These are phyloP conservation scores for Ilyonectria destructans DNA, from an alignment of 2,329 filamentous ascomycete species.

Conservation along the genomic window DNA sequence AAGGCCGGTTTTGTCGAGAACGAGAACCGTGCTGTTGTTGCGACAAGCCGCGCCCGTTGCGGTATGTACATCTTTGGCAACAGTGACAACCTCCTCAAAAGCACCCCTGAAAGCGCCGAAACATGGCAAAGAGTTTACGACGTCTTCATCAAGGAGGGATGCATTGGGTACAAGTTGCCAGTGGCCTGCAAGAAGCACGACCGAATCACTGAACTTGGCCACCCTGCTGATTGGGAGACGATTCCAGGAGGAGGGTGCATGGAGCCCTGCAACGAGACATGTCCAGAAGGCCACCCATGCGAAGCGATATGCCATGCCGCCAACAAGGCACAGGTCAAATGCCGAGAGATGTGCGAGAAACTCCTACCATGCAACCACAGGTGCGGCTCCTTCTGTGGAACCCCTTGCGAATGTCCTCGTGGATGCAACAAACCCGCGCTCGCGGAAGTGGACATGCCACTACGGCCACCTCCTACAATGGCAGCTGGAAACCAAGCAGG, in stretches of 20 bases:
- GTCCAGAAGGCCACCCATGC: slow-evolving; percentile 44
- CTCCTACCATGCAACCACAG: slow-evolving; percentile 40
- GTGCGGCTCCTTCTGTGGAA: slow-evolving; percentile 38
- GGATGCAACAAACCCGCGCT: slow-evolving; percentile 30
- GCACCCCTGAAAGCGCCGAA: slow-evolving; percentile 56
- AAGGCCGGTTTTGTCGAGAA: slow-evolving; percentile 82
- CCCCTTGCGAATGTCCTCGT: slow-evolving; percentile 36
- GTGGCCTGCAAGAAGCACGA: slow-evolving; percentile 76
- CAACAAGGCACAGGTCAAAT: slow-evolving; percentile 45
- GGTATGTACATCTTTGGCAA: slow-evolving; percentile 93
- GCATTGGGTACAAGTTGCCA: slow-evolving; percentile 64
- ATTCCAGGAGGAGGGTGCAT: slow-evolving; percentile 44
- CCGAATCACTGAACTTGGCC: slow-evolving; percentile 65
- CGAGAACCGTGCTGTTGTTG: slow-evolving; percentile 71
- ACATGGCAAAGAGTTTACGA: slow-evolving; percentile 61
- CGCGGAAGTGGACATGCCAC: neutral
- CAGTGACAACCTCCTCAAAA: slow-evolving; percentile 67
- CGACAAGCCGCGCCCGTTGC: slow-evolving; percentile 78
- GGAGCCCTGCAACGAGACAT: slow-evolving; percentile 35
- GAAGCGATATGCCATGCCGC: slow-evolving; percentile 38
- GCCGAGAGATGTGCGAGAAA: slow-evolving; percentile 47
- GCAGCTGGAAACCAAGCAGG: neutral
- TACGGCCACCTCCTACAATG: neutral
- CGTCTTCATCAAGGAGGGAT: slow-evolving; percentile 58
- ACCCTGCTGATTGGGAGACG: slow-evolving; percentile 67